Evolutionary conservation across 2,329 filamentous ascomycete genomes (phyloP).

Genomic region (Colletotrichum spaethianum): DNA sequence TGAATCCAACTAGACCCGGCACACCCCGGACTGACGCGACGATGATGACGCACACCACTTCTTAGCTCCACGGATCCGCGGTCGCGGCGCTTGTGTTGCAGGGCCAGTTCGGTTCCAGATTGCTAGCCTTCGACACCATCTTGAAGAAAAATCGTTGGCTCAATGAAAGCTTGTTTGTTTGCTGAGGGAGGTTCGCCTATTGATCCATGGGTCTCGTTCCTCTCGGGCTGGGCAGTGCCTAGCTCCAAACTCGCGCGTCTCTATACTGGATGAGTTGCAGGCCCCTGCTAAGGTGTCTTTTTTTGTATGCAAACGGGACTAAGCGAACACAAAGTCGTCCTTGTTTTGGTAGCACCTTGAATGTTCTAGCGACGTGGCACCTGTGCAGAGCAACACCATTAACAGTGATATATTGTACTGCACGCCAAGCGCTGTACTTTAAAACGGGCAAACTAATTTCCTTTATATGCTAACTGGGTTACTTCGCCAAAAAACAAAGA

Average conservation of each 20-base stretch:
- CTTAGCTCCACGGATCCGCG: neutral
- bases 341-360: too few species aligned
- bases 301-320: too few species aligned
- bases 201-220: neutral
- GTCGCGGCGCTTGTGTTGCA: neutral
- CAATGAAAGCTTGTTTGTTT: too few species aligned
- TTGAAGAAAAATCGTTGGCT: neutral
- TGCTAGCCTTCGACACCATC: too few species aligned
- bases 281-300: too few species aligned
- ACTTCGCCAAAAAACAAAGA: too few species aligned
- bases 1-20: neutral
- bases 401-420: too few species aligned
- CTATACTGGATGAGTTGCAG: too few species aligned
- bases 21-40: neutral
- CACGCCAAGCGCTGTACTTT: too few species aligned
- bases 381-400: neutral
- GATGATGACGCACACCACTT: constrained; percentile 11
- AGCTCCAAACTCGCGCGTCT: neutral
- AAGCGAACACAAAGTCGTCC: too few species aligned
- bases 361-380: neutral
- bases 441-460: too few species aligned
- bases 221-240: neutral
- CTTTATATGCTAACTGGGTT: too few species aligned
- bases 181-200: neutral
- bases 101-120: neutral